Evolutionary conservation across 1,284 basidiomycete genomes (phyloP), one percentile per base, ranked within the genome.

Genomic region (Rhodofomes roseus): DNA sequence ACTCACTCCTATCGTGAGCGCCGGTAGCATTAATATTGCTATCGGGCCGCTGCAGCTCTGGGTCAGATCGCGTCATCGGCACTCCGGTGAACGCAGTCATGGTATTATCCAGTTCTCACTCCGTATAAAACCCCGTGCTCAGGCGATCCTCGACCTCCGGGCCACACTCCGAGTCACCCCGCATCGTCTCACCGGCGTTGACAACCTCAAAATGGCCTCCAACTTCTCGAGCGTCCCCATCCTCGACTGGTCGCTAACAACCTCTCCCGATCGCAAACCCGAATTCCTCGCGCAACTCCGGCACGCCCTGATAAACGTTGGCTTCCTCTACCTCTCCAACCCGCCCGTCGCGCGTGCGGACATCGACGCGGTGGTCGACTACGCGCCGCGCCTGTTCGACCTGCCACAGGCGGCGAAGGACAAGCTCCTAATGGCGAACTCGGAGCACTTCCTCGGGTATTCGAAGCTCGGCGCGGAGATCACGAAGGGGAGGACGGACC

Each of bases 391-490:
- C n/a, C 73, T 89, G 18, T 90, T 90, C 67, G 80, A 74, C 2
- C 73, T 90, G 1, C 82, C 85, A 0, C 79, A 83, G 57, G 81
- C 80, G 25, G 77, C 77, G 55, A 90, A 90, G 70, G 81, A 87
- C 40, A 72, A 72, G 44, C 79, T 88, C 54, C 69, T 73, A 7
- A 89, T 89, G 87, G 74, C 70, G 12, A 84, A 88, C 65, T 85
- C 81, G 36, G 80, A 78, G 39, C 84, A 86, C 65, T 90, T 89
- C 70, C 76, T 89, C 29, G 87, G 87, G 1, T 90, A 89, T 68
- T 83, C 81, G 20, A 73, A 74, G 40, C 69, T 88, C 1, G 86
- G 86, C 6, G 77, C 80, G 1, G 87, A 90, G 70, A 66, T 84
- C 56, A 89, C 87, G 25, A 85, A 82, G 65, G 86, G 86, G 12